These are phyloP conservation scores for Leccinum truebloodii DNA, from an alignment of 768 basidiomycete genomes.

Conservation along the genomic window DNA sequence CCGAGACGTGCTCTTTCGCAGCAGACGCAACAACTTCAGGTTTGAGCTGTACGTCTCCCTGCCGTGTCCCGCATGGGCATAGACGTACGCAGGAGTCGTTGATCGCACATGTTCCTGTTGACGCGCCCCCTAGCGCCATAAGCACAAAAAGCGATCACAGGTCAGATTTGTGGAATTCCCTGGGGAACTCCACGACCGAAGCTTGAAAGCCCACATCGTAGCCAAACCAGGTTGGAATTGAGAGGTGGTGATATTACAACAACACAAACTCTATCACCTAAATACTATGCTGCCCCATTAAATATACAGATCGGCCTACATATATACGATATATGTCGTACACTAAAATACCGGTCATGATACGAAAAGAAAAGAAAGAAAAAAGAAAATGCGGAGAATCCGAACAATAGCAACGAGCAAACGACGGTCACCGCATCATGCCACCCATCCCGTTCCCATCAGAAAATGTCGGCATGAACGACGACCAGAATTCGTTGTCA, in stretches of 20 bases:
- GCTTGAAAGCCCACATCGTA: background rate
- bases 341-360: background rate
- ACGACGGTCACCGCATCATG: constrained; percentile 10
- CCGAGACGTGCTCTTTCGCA: constrained; percentile 38
- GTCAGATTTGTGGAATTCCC: background rate
- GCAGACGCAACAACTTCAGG: constrained; percentile 31
- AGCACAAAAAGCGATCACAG: background rate
- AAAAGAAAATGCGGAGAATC: background rate
- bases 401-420: background rate
- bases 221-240: background rate
- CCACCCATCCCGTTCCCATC: constrained; percentile 19
- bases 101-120: background rate
- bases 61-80: background rate
- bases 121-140: background rate
- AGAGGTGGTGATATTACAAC: constrained; percentile 9
- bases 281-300: constrained; percentile 1
- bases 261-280: background rate
- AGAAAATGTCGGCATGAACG: constrained; percentile 39
- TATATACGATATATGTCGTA: constrained; percentile 4
- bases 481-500: constrained; percentile 45
- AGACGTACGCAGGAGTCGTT: background rate
- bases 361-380: background rate
- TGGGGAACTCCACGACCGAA: background rate
- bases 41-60: constrained; percentile 21
- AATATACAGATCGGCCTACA: constrained; percentile 8